Percentiles rank a stretch among this genome's conserved stretches.
Evolutionary conservation across 208 protist genomes (phyloP).

Genomic region (Porcisia deanei): DNA sequence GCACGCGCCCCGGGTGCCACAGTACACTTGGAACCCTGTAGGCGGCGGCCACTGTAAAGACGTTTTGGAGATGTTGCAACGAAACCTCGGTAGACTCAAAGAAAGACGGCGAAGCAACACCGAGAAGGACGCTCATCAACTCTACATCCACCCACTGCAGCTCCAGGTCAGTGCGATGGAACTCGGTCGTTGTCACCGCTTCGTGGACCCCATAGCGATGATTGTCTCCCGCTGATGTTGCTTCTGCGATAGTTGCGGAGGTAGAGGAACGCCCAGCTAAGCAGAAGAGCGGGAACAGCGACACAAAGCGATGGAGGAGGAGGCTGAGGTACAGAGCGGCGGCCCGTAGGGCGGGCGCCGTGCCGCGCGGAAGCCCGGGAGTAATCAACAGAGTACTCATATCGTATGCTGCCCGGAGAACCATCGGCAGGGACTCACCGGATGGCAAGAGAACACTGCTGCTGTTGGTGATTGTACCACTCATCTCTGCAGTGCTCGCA

Average conservation of each 20-base stretch:
- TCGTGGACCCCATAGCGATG: not conserved
- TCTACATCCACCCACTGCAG: conserved; percentile 87
- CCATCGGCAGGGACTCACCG: conserved; percentile 52
- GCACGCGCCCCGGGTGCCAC: conserved; percentile 64
- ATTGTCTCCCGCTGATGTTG: not conserved
- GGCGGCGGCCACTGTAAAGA: conserved; percentile 53
- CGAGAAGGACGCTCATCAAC: conserved; percentile 53
- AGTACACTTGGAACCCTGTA: conserved; percentile 68
- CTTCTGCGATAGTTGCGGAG: not conserved
- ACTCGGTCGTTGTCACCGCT: not conserved
- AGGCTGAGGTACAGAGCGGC: conserved; percentile 71
- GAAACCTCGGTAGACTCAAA: conserved; percentile 61
- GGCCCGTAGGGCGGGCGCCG: conserved; percentile 34
- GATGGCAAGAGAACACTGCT: conserved; percentile 37
- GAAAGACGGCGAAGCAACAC: conserved; percentile 67
- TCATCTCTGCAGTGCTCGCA: too few relatives aligned
- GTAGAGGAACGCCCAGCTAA: conserved; percentile 18
- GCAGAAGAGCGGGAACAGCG: conserved; percentile 73
- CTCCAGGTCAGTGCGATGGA: conserved; percentile 23
- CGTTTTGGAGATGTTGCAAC: conserved; percentile 73
- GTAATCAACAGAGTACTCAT: conserved; percentile 45
- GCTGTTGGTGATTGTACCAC: conserved; percentile 4
- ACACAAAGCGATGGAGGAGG: conserved; percentile 62
- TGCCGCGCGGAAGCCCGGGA: conserved; percentile 40
- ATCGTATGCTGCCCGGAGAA: conserved; percentile 73